Evolutionary conservation across 768 basidiomycete species (phyloP).

Genomic region (Russula earlei): DNA sequence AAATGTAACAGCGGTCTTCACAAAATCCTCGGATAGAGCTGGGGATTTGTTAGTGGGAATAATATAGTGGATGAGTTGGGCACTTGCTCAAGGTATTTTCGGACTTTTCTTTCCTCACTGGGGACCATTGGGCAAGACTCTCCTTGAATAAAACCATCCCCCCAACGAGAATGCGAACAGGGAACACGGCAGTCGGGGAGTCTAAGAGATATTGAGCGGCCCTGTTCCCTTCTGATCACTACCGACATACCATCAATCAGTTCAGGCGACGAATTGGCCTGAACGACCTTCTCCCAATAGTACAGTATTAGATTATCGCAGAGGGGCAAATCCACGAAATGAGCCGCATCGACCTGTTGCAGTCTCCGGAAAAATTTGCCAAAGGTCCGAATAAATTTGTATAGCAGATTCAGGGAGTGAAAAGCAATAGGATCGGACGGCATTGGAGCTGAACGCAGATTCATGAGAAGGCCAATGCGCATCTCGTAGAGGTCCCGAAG

Average conservation of each 20-base stretch:
- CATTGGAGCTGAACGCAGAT: slow-evolving; percentile 31
- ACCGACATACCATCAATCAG: slow-evolving; percentile 43
- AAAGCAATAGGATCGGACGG: slow-evolving; percentile 31
- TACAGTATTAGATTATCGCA: slow-evolving; percentile 64
- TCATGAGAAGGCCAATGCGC: slow-evolving; percentile 44
- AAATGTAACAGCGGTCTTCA: slow-evolving; percentile 62
- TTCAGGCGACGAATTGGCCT: slow-evolving; percentile 48
- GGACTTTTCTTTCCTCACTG: slow-evolving; percentile 48
- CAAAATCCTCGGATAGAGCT: slow-evolving; percentile 62
- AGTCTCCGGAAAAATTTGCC: slow-evolving; percentile 76
- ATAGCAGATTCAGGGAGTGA: slow-evolving; percentile 46
- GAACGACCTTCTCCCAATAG: slow-evolving; percentile 74
- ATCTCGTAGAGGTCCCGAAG: slow-evolving; percentile 45
- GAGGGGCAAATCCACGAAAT: slow-evolving; percentile 54
- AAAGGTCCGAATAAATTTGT: slow-evolving; percentile 58
- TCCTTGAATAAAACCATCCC: slow-evolving; percentile 84
- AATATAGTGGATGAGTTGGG: neutral
- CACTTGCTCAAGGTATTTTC: slow-evolving; percentile 49
- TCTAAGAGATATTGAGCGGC: slow-evolving; percentile 33
- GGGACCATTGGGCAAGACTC: slow-evolving; percentile 69
- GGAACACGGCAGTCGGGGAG: slow-evolving; percentile 52
- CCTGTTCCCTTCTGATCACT: neutral
- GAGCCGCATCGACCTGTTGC: slow-evolving; percentile 48
- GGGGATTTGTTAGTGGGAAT: slow-evolving; percentile 14
- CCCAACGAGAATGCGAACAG: slow-evolving; percentile 73